Conservation (phyloP, 2,329 filamentous ascomycete species). For the Parastagonospora avenae region DNA sequence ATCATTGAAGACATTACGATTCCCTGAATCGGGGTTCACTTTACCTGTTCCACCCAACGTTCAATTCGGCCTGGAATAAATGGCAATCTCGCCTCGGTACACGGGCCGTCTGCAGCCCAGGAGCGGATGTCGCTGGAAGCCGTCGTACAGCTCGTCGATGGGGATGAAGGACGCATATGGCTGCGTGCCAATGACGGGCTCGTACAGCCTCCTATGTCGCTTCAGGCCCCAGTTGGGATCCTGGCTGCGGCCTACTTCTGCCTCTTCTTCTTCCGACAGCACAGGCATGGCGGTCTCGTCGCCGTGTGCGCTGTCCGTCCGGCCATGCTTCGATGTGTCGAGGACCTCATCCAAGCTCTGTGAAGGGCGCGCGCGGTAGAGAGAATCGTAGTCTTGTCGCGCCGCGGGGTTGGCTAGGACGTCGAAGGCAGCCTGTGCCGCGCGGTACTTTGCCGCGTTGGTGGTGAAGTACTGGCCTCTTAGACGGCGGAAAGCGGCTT, state of each 20-base stretch:
- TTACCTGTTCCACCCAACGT: not conserved
- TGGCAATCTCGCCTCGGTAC: not conserved
- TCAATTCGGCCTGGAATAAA: slow-evolving; percentile 4
- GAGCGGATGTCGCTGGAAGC: slow-evolving; percentile 17
- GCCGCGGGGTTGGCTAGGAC: slow-evolving; percentile 34
- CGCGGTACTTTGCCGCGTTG: slow-evolving; percentile 35
- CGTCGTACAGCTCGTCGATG: slow-evolving; percentile 23
- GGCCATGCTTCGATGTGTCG: slow-evolving; percentile 25
- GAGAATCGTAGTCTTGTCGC: slow-evolving; percentile 32
- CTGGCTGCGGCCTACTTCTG: slow-evolving; percentile 15
- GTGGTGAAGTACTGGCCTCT: slow-evolving; percentile 36
- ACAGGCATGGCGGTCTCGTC: slow-evolving; percentile 11
- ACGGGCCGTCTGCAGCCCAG: slow-evolving; percentile 24
- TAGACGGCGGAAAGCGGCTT: slow-evolving; percentile 31
- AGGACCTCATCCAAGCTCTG: slow-evolving; percentile 13
- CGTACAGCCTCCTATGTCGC: slow-evolving; percentile 19
- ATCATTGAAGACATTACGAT: slow-evolving; percentile 5
- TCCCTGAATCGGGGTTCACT: not conserved
- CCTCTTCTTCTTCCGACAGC: slow-evolving; percentile 24
- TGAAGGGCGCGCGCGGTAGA: slow-evolving; percentile 18
- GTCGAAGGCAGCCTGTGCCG: slow-evolving; percentile 37
- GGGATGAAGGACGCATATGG: slow-evolving; percentile 37
- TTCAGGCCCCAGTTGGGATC: slow-evolving; percentile 37
- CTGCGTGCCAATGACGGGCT: slow-evolving; percentile 25
- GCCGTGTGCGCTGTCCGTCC: slow-evolving; percentile 28